phyloP scores from a whole-genome alignment of 805 yeast genomes.

The Lipomyces kockii region DNA sequence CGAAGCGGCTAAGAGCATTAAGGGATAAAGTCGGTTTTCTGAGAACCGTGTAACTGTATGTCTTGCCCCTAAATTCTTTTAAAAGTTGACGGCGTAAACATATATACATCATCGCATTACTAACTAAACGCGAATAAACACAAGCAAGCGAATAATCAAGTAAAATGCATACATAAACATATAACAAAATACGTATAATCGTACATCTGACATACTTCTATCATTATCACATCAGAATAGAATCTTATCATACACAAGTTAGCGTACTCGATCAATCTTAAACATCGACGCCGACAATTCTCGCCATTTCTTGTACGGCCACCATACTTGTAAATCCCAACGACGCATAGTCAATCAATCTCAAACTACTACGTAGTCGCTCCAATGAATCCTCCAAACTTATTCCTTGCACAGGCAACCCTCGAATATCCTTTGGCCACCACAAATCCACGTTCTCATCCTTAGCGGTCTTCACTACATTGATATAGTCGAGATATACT shows the following conservation, averaged over 20 bases:
- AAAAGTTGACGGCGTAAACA: neutral
- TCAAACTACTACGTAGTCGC: slow-evolving; percentile 19
- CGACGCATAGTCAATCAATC: slow-evolving; percentile 13
- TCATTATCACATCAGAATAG: neutral
- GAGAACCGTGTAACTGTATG: too few species aligned
- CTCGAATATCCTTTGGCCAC: slow-evolving; percentile 32
- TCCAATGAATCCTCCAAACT: slow-evolving; percentile 16
- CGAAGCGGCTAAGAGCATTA: too few species aligned
- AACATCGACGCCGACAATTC: slow-evolving; percentile 31
- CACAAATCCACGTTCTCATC: slow-evolving; percentile 7
- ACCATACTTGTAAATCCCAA: slow-evolving; percentile 27
- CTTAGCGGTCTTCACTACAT: slow-evolving; percentile 18
- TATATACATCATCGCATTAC: neutral
- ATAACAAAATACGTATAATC: neutral
- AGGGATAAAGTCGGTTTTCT: too few species aligned
- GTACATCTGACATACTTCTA: neutral
- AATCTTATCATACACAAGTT: neutral
- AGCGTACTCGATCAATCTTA: neutral
- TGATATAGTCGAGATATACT: slow-evolving; percentile 46
- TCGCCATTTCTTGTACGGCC: slow-evolving; percentile 33
- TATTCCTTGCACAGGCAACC: slow-evolving; percentile 22
- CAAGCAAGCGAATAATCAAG: neutral
- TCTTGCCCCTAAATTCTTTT: too few species aligned
- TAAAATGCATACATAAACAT: neutral
- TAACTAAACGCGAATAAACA: too few species aligned